Percentiles rank a stretch among this genome's conserved stretches.
phyloP scores from a whole-genome alignment of 805 yeast genomes.

The Kodamaea neixiangensis region DNA sequence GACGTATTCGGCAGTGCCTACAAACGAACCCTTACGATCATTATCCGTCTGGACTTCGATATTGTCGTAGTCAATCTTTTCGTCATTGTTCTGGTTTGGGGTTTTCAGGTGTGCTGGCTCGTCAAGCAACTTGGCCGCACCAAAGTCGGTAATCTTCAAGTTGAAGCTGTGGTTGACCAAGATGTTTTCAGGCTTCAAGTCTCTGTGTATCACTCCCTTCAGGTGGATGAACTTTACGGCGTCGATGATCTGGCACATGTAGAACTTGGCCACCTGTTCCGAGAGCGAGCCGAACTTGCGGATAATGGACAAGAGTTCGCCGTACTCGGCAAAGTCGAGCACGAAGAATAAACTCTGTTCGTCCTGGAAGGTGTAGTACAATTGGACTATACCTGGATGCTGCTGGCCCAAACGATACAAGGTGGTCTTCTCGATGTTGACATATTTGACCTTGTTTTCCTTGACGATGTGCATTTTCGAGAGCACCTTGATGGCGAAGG shows the following conservation, averaged over 20 bases:
- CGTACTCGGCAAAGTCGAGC: constrained; percentile 90
- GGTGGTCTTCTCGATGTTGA: constrained; percentile 91
- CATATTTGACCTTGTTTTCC: constrained; percentile 93
- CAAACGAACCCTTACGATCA: constrained; percentile 66
- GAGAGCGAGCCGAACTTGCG: constrained; percentile 76
- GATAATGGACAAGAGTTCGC: constrained; percentile 83
- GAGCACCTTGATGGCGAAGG: constrained; percentile 88
- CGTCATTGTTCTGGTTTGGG: constrained; percentile 13
- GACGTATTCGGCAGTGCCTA: constrained; percentile 96
- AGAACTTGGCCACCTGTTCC: constrained; percentile 75
- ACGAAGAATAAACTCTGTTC: constrained; percentile 85
- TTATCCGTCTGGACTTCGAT: constrained; percentile 30
- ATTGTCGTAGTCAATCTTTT: constrained; percentile 33
- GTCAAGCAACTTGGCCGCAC: constrained; percentile 83
- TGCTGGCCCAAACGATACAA: constrained; percentile 78
- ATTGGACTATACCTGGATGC: constrained; percentile 92
- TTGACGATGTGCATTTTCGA: constrained; percentile 91
- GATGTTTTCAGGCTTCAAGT: constrained; percentile 92
- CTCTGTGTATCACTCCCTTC: constrained; percentile 90
- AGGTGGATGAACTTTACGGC: constrained; percentile 86
- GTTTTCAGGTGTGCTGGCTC: background rate
- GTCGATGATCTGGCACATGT: constrained; percentile 85
- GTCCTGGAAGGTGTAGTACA: constrained; percentile 95
- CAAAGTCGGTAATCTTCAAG: constrained; percentile 92
- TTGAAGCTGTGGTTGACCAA: constrained; percentile 82